phyloP scores from a whole-genome alignment of 257 asterid genomes.

The Nyctanthes arbortristis region DNA sequence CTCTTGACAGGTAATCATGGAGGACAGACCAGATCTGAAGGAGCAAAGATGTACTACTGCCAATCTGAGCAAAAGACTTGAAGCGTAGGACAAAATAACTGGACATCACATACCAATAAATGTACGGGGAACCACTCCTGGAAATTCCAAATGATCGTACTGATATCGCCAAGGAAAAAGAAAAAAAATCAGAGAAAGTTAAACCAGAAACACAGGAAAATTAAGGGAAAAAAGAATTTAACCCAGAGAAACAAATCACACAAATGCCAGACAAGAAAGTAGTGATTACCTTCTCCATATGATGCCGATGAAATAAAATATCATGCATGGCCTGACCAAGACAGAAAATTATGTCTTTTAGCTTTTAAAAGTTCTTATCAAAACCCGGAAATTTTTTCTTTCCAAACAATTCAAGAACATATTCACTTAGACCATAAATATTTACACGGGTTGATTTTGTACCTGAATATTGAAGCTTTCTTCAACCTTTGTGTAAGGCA shows the following conservation, averaged over 20 bases:
- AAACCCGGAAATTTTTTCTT: background rate
- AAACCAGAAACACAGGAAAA: slow-evolving; percentile 3
- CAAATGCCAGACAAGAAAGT: slow-evolving; percentile 13
- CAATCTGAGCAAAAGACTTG: background rate
- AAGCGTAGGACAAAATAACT: slow-evolving; percentile 15
- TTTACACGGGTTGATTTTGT: background rate
- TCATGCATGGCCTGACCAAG: slow-evolving; percentile 88
- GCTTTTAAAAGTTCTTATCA: slow-evolving; percentile 5
- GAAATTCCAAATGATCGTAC: slow-evolving; percentile 97
- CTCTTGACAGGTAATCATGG: background rate
- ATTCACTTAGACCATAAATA: background rate
- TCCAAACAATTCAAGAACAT: background rate
- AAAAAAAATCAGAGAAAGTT: background rate
- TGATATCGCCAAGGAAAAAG: slow-evolving; percentile 31
- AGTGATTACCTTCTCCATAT: slow-evolving; percentile 62
- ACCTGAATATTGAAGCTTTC: slow-evolving; percentile 99
- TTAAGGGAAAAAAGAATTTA: background rate
- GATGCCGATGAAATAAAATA: slow-evolving; percentile 68
- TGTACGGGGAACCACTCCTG: slow-evolving; percentile 98
- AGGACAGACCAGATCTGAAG: background rate
- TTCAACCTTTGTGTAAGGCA: slow-evolving; percentile 94
- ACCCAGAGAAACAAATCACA: slow-evolving; percentile 12
- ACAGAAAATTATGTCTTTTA: background rate
- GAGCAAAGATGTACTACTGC: background rate
- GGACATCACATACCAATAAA: slow-evolving; percentile 60